These are phyloP conservation scores for Petunia axillaris DNA, from an alignment of 257 asterid species.

Conservation along the genomic window DNA sequence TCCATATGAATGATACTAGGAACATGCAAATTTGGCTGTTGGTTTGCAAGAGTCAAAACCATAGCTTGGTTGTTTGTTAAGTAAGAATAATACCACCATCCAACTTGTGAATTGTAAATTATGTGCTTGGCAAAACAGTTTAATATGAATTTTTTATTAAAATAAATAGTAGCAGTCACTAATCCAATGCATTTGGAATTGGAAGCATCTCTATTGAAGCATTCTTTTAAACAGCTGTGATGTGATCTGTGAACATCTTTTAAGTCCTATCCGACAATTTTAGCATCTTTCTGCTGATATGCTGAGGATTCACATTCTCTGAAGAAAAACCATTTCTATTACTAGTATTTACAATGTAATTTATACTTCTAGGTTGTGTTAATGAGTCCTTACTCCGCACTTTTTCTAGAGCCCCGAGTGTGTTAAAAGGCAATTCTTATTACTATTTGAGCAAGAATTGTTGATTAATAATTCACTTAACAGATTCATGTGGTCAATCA, in stretches of 20 bases:
- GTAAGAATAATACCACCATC: background rate
- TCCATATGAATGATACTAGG: background rate
- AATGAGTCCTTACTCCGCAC: background rate
- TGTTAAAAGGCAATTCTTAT: background rate
- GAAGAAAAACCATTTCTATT: background rate
- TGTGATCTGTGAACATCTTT: background rate
- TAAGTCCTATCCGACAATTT: background rate
- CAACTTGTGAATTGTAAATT: constrained; percentile 14
- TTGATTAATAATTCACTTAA: background rate
- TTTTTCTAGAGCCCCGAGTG: background rate
- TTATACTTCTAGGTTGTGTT: background rate
- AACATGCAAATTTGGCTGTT: background rate
- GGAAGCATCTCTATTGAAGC: background rate
- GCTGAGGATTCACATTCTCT: background rate
- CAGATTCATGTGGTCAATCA: background rate
- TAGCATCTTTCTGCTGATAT: background rate
- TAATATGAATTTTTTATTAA: background rate
- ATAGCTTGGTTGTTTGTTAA: background rate
- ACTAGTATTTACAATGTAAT: background rate
- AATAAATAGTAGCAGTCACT: background rate
- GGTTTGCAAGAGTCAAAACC: background rate
- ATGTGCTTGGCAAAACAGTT: background rate
- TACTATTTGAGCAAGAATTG: background rate
- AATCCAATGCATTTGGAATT: background rate
- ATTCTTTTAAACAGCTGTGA: background rate